Evolutionary conservation across 2,329 filamentous ascomycete species (phyloP).

Genomic region (Calonectria honghensis): DNA sequence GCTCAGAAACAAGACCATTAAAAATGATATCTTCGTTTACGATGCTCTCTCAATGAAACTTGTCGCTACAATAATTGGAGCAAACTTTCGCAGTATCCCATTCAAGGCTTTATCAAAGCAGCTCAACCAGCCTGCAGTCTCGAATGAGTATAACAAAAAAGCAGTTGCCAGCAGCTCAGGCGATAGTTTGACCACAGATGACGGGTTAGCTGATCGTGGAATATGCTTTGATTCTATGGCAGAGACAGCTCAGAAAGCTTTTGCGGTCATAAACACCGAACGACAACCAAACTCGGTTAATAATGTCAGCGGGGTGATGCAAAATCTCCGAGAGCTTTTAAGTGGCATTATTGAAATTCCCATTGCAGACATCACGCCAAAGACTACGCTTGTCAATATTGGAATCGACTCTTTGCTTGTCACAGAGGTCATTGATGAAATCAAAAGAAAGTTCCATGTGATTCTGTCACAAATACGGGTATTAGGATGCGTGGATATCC

Average conservation of each 20-base stretch:
- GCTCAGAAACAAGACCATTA: background rate
- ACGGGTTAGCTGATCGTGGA: background rate
- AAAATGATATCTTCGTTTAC: background rate
- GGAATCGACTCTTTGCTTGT: constrained; percentile 8
- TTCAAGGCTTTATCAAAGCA: background rate
- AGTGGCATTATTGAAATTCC: constrained; percentile 4
- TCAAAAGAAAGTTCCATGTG: background rate
- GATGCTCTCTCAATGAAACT: background rate
- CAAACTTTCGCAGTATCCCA: background rate
- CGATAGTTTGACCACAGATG: background rate
- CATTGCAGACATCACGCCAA: background rate
- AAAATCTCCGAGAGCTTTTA: background rate
- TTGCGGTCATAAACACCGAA: background rate
- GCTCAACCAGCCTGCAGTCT: background rate
- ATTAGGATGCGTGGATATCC: background rate
- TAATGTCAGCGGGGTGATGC: background rate
- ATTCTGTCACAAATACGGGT: background rate
- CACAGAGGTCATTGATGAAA: constrained; percentile 10
- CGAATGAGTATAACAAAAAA: background rate
- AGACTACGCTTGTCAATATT: background rate
- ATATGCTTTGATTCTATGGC: background rate
- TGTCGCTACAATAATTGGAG: background rate
- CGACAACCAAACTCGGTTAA: background rate
- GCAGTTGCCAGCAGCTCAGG: background rate
- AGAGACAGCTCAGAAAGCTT: background rate